These are phyloP conservation scores for Aspergillus alliaceus DNA, from an alignment of 2,329 filamentous ascomycete species.

Conservation along the genomic window DNA sequence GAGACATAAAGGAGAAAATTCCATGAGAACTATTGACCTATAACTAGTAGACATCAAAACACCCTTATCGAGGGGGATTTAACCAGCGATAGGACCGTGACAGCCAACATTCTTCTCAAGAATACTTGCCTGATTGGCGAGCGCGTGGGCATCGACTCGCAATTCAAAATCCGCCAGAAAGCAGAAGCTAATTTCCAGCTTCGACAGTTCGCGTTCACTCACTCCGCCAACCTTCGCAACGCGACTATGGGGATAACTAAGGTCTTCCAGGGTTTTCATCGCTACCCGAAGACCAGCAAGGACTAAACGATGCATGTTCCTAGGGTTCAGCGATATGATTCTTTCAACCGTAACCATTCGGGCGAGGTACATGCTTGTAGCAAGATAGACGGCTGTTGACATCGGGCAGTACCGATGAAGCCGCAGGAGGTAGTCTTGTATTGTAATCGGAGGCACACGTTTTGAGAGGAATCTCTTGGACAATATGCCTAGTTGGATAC, in stretches of 20 bases:
- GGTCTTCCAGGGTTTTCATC: constrained; percentile 93
- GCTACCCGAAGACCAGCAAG: constrained; percentile 83
- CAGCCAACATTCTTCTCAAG: constrained; percentile 23
- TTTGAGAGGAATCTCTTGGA: constrained; percentile 94
- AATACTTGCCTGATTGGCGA: constrained; percentile 52
- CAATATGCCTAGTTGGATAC: constrained; percentile 79
- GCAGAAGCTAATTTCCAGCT: constrained; percentile 86
- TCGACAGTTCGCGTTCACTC: constrained; percentile 74
- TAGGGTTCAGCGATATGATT: constrained; percentile 74
- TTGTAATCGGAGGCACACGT: constrained; percentile 75
- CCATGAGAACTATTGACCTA: background rate
- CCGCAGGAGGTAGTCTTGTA: constrained; percentile 81
- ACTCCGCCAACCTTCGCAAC: constrained; percentile 89
- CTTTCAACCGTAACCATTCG: constrained; percentile 75
- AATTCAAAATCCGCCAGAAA: constrained; percentile 84
- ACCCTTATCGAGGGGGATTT: too few species aligned
- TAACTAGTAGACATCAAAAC: background rate
- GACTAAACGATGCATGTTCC: constrained; percentile 83
- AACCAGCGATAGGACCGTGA: background rate
- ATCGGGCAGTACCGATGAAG: constrained; percentile 91
- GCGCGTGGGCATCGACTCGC: constrained; percentile 59
- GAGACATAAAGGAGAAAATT: background rate
- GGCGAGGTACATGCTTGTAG: constrained; percentile 83
- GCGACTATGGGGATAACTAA: constrained; percentile 79
- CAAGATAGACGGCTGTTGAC: constrained; percentile 90